Evolutionary conservation across 306 rosid genomes (phyloP).

Genomic region (Macrotyloma uniflorum): DNA sequence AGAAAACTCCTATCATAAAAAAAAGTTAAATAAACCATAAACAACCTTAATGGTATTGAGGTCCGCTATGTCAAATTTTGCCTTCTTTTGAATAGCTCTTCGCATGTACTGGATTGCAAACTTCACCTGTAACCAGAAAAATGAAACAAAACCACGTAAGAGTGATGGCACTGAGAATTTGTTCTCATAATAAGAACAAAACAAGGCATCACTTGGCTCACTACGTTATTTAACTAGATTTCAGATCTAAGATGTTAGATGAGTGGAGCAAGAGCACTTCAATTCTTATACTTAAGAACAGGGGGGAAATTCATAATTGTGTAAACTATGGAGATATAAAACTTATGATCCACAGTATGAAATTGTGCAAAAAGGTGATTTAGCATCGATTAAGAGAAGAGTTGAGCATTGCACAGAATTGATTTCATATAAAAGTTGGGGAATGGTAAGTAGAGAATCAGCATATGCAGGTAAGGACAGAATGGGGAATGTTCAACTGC

Average conservation of each 20-base stretch:
- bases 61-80: conserved; percentile 85
- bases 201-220: background rate
- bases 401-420: too few species aligned
- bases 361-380: too few species aligned
- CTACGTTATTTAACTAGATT: background rate
- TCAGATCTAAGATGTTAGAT: background rate
- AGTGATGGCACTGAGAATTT: conserved; percentile 8
- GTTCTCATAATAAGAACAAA: conserved; percentile 18
- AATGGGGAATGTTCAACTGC: too few species aligned
- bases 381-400: too few species aligned
- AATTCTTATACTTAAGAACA: background rate
- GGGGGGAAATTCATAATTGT: background rate
- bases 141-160: conserved; percentile 20
- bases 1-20: conserved; percentile 42
- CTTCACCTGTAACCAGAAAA: conserved; percentile 69
- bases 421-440: too few species aligned
- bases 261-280: background rate
- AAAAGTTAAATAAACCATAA: background rate
- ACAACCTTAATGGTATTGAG: conserved; percentile 87
- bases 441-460: too few species aligned
- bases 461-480: too few species aligned
- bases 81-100: conserved; percentile 93
- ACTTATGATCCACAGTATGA: background rate
- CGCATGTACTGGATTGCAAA: conserved; percentile 98
- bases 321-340: background rate